phyloP scores from a whole-genome alignment of 805 yeast genomes.

The Cyberlindnera subsufficiens region DNA sequence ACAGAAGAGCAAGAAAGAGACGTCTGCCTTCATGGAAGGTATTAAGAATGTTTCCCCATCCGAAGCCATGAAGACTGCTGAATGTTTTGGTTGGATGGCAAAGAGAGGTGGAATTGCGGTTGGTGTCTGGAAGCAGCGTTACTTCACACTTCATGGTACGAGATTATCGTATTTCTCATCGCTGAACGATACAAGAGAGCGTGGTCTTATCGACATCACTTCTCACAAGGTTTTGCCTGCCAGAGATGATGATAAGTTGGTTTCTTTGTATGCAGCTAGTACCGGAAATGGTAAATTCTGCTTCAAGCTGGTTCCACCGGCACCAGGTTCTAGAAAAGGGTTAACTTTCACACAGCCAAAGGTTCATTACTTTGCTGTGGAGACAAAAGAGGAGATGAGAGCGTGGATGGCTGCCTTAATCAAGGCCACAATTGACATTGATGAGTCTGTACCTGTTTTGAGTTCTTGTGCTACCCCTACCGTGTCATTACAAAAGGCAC shows the following conservation, averaged over 20 bases:
- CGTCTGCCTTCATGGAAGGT: conserved; percentile 86
- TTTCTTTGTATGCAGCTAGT: conserved; percentile 85
- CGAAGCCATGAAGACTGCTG: conserved; percentile 72
- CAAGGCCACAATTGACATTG: conserved; percentile 94
- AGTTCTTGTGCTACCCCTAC: conserved; percentile 96
- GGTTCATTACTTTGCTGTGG: conserved; percentile 94
- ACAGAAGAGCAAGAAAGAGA: conserved; percentile 49
- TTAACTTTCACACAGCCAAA: conserved; percentile 94
- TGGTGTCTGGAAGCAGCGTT: conserved; percentile 88
- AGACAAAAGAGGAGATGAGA: conserved; percentile 85
- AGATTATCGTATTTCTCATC: conserved; percentile 82
- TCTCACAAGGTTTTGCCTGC: conserved; percentile 89
- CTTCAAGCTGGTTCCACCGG: conserved; percentile 92
- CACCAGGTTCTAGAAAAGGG: conserved; percentile 94
- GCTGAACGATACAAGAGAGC: conserved; percentile 74
- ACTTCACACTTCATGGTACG: conserved; percentile 85
- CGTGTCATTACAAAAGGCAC: conserved; percentile 80
- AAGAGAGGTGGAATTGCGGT: conserved; percentile 81
- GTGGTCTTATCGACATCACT: conserved; percentile 92
- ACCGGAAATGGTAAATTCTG: conserved; percentile 93
- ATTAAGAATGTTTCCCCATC: conserved; percentile 69
- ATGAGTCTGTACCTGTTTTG: conserved; percentile 85
- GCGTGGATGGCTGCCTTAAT: conserved; percentile 92
- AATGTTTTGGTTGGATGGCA: conserved; percentile 91
- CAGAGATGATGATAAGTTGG: conserved; percentile 75